phyloP scores from a whole-genome alignment of 495 filamentous ascomycete species.

The Penicillium coffeae region DNA sequence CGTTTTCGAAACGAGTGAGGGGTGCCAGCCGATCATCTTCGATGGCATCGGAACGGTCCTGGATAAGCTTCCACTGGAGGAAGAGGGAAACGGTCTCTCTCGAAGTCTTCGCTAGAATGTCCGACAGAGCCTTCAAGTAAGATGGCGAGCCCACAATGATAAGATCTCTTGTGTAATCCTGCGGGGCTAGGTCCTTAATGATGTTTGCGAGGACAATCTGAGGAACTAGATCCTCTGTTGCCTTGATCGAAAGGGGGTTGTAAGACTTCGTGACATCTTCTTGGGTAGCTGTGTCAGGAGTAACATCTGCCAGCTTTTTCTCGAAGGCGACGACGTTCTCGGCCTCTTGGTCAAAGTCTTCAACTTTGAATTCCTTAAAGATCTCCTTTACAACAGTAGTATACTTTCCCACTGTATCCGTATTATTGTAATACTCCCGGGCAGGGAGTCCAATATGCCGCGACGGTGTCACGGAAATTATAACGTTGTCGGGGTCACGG shows the following conservation, averaged over 20 bases:
- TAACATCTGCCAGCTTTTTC: constrained; percentile 54
- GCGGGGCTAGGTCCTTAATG: constrained; percentile 50
- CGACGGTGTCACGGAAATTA: constrained; percentile 53
- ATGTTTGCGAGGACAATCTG: constrained; percentile 51
- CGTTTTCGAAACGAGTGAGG: constrained; percentile 55
- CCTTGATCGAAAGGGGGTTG: constrained; percentile 51
- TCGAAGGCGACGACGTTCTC: constrained; percentile 56
- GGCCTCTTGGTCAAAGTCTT: constrained; percentile 23
- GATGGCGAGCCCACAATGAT: constrained; percentile 56
- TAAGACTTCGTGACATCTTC: constrained; percentile 60
- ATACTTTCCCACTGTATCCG: constrained; percentile 50
- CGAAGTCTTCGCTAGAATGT: constrained; percentile 43
- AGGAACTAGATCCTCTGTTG: constrained; percentile 51
- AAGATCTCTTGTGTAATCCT: constrained; percentile 44
- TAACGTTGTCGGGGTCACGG: constrained; percentile 61
- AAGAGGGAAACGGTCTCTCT: constrained; percentile 51
- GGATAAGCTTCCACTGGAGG: constrained; percentile 60
- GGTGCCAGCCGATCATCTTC: constrained; percentile 58
- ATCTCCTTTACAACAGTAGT: constrained; percentile 44
- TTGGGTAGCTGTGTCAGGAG: constrained; percentile 54
- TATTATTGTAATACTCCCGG: constrained; percentile 62
- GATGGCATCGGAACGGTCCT: constrained; percentile 45
- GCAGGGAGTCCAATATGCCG: constrained; percentile 55
- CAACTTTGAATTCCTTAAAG: constrained; percentile 28
- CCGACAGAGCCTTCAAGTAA: constrained; percentile 50